These are phyloP conservation scores for Chlamydomonas sphaeroides DNA, from an alignment of 139 green algal species.

Conservation along the genomic window DNA sequence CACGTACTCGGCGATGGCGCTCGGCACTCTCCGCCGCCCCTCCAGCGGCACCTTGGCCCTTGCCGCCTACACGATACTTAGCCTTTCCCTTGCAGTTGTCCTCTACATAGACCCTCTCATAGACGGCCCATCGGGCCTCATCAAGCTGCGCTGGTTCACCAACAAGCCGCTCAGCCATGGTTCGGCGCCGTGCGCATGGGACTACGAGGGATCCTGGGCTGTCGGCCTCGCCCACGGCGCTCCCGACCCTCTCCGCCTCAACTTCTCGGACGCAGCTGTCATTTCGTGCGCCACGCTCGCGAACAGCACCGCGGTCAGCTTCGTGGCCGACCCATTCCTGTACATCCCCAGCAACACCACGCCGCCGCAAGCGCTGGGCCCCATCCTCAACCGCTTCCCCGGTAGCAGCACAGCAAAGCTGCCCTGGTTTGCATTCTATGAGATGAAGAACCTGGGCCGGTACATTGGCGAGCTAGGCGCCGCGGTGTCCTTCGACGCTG, in stretches of 20 bases:
- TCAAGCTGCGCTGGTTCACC: constrained; percentile 28
- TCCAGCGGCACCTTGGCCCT: background rate
- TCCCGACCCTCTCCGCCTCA: background rate
- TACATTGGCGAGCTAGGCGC: constrained; percentile 27
- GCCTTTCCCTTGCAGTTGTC: background rate
- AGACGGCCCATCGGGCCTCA: constrained; percentile 1
- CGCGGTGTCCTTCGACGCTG: constrained; percentile 5
- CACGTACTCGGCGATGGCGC: no score
- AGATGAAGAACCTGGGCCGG: constrained; percentile 36
- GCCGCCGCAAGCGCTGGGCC: background rate
- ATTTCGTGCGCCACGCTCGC: constrained; percentile 17
- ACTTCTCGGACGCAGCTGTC: background rate
- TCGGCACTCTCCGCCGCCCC: no score
- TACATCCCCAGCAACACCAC: constrained; percentile 1
- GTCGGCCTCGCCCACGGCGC: background rate
- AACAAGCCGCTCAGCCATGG: constrained; percentile 22
- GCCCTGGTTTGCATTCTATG: constrained; percentile 35
- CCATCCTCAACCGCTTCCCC: background rate
- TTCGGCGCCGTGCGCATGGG: constrained; percentile 16
- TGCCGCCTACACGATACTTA: background rate
- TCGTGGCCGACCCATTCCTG: constrained; percentile 41
- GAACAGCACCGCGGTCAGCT: constrained; percentile 13
- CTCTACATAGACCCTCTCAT: constrained; percentile 9
- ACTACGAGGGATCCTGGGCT: constrained; percentile 36
- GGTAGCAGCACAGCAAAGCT: background rate